Evolutionary conservation across 306 rosid species (phyloP).

Genomic region (Castanea mollissima): DNA sequence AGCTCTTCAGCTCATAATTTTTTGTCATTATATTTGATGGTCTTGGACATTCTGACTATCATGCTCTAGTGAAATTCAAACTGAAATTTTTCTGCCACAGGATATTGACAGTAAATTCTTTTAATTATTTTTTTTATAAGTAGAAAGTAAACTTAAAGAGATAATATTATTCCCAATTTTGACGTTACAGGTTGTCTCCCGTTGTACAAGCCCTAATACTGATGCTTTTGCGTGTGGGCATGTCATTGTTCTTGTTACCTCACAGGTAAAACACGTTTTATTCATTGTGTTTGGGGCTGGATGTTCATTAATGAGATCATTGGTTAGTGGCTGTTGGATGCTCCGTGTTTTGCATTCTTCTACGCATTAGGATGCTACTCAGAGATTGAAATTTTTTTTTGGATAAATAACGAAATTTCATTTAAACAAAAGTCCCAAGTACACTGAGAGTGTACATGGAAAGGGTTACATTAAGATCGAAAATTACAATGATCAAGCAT

Average conservation of each 20-base stretch:
- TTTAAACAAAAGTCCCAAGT: no score
- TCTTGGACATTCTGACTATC: background rate
- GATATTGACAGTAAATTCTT: background rate
- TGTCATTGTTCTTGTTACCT: conserved; percentile 75
- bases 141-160: background rate
- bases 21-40: background rate
- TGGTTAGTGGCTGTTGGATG: background rate
- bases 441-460: no score
- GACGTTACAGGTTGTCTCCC: conserved; percentile 58
- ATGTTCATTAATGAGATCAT: background rate
- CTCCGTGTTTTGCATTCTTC: conserved; percentile 1
- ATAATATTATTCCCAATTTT: background rate
- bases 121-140: background rate
- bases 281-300: background rate
- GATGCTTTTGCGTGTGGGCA: conserved; percentile 66
- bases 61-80: background rate
- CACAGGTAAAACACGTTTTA: conserved; percentile 58
- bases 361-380: background rate
- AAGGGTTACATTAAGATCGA: no score
- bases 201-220: conserved; percentile 43
- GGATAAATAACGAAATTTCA: no score
- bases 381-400: no score
- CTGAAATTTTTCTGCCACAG: background rate
- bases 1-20: background rate
- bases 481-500: no score